A percentile compares a stretch with the other conserved stretches of the same genome.
Conservation (phyloP, 1,284 basidiomycete genomes). For the Sutorius eximius region DNA sequence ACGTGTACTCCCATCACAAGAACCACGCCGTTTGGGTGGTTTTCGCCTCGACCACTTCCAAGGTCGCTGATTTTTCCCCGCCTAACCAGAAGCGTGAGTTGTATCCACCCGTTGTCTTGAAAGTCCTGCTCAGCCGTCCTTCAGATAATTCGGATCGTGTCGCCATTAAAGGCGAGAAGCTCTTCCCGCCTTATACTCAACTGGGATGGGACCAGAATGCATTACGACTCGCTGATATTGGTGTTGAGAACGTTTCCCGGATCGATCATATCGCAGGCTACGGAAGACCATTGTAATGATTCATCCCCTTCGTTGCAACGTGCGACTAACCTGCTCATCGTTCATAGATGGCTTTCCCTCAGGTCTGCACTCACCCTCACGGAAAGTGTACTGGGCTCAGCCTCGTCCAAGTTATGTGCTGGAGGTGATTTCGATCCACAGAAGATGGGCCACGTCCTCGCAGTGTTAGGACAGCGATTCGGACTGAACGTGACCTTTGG, state of each 20-base stretch:
- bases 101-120: not conserved
- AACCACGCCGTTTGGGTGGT: slow-evolving; percentile 11
- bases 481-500: too few relatives aligned
- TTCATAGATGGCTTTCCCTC: not conserved
- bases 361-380: too few relatives aligned
- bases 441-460: too few relatives aligned
- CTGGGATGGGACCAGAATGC: too few relatives aligned
- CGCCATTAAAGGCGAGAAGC: not conserved
- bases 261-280: not conserved
- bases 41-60: slow-evolving; percentile 16
- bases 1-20: not conserved
- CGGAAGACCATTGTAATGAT: slow-evolving; percentile 4
- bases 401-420: too few relatives aligned
- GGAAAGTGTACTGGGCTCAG: too few relatives aligned
- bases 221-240: not conserved
- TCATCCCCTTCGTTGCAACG: not conserved
- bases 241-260: not conserved
- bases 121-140: not conserved
- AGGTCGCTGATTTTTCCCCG: slow-evolving; percentile 7
- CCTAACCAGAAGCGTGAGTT: slow-evolving; percentile 1
- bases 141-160: not conserved
- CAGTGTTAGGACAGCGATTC: too few relatives aligned
- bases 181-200: not conserved
- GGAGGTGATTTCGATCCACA: too few relatives aligned
- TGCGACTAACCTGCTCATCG: not conserved